A percentile compares a stretch with the other conserved stretches of the same genome.
These are phyloP conservation scores for Coniferiporia sulphurascens DNA, from an alignment of 1,284 basidiomycete genomes.

Conservation along the genomic window DNA sequence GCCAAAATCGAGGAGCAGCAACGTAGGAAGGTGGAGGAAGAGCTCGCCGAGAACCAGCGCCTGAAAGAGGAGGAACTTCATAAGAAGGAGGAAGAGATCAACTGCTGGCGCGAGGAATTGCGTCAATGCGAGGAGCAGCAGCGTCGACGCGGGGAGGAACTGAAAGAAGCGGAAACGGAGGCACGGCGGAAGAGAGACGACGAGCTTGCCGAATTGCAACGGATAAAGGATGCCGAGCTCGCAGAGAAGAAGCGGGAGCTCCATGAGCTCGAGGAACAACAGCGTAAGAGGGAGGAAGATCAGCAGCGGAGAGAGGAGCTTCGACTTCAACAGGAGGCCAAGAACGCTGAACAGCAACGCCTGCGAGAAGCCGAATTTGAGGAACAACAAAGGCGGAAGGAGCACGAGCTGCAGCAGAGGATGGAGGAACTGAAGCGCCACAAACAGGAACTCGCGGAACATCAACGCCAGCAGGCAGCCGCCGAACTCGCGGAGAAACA, in stretches of 20 bases:
- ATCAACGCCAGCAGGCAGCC: not conserved
- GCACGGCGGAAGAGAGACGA: no score
- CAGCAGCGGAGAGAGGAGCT: not conserved
- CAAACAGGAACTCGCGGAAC: not conserved
- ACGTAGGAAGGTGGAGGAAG: conserved; percentile 1
- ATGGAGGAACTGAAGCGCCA: conserved; percentile 5
- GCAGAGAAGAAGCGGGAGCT: not conserved
- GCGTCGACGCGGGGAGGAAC: no score
- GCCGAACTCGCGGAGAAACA: not conserved
- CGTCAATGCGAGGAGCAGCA: conserved; percentile 8
- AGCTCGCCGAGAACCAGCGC: not conserved
- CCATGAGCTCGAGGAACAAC: not conserved
- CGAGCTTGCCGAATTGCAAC: not conserved
- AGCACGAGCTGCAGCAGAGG: not conserved
- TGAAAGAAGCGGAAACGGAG: no score
- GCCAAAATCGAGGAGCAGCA: not conserved
- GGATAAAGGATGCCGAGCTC: conserved; percentile 4
- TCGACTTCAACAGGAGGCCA: not conserved
- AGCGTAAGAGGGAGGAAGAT: conserved; percentile 1
- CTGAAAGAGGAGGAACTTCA: conserved; percentile 4
- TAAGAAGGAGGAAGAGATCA: conserved; percentile 6
- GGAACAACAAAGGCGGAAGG: not conserved
- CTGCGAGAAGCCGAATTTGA: not conserved
- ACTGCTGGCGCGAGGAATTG: conserved; percentile 6
- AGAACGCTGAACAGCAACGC: not conserved